A percentile compares a stretch with the other conserved stretches of the same genome.
phyloP scores from a whole-genome alignment of 768 basidiomycete genomes.

The Infundibulicybe gibba region DNA sequence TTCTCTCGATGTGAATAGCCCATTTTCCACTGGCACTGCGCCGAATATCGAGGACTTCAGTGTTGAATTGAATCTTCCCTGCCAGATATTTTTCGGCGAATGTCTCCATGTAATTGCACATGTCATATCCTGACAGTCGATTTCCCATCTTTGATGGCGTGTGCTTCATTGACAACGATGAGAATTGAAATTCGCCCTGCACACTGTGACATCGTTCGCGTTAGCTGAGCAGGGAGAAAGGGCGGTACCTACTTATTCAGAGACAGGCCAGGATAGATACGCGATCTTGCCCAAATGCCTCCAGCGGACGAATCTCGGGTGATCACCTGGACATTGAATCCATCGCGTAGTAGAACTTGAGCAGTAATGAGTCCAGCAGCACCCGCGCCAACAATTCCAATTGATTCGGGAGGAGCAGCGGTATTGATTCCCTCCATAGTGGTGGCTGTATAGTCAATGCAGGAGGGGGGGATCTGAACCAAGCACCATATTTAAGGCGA shows the following conservation, averaged over 20 bases:
- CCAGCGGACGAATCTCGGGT: too few species aligned
- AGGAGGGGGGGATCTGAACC: too few species aligned
- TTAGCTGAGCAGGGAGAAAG: not conserved
- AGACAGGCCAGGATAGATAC: slow-evolving; percentile 41
- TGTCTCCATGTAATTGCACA: slow-evolving; percentile 42
- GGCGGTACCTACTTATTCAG: slow-evolving; percentile 46
- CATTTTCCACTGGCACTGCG: not conserved
- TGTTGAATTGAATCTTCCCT: slow-evolving; percentile 25
- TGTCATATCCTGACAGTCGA: slow-evolving; percentile 41
- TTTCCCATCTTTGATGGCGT: slow-evolving; percentile 25
- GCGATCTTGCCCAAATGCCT: slow-evolving; percentile 42
- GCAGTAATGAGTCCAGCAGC: too few species aligned
- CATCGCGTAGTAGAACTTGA: too few species aligned
- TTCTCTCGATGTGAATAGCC: not conserved
- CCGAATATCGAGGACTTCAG: slow-evolving; percentile 33
- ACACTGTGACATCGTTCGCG: slow-evolving; percentile 37
- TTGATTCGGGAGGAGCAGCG: too few species aligned
- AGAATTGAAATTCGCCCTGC: slow-evolving; percentile 52
- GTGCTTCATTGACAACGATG: slow-evolving; percentile 40
- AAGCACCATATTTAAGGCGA: too few species aligned
- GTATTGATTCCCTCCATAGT: too few species aligned
- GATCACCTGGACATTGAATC: too few species aligned
- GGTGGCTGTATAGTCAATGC: too few species aligned
- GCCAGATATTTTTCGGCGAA: slow-evolving; percentile 38
- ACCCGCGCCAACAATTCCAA: too few species aligned